Conservation (phyloP, 768 basidiomycete species). For the Boletus sensibilis region DNA sequence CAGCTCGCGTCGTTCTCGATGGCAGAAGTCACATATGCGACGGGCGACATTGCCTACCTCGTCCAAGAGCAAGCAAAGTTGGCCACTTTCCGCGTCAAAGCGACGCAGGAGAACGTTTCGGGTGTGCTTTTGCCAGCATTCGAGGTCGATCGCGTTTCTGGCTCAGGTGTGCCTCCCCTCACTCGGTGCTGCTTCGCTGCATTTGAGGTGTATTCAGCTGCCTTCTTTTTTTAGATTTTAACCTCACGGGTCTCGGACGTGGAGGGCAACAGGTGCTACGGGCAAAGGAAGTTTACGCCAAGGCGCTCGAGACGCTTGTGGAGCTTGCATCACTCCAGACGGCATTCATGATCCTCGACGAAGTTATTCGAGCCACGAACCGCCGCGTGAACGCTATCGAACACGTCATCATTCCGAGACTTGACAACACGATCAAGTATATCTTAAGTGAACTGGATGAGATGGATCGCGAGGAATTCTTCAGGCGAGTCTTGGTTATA, state of each 20-base stretch:
- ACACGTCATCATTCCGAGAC: constrained; percentile 90
- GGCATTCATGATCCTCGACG: constrained; percentile 97
- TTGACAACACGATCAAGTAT: constrained; percentile 98
- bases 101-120: constrained; percentile 96
- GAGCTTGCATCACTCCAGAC: constrained; percentile 97
- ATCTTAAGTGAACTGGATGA: constrained; percentile 97
- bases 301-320: constrained; percentile 95
- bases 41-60: constrained; percentile 95
- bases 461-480: constrained; percentile 96
- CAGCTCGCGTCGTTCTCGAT: constrained; percentile 98
- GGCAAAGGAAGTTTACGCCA: constrained; percentile 96
- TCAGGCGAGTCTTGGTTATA: constrained; percentile 52
- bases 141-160: constrained; percentile 82
- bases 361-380: constrained; percentile 99
- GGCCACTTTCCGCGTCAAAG: constrained; percentile 89
- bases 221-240: constrained; percentile 67
- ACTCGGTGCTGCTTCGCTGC: neutral
- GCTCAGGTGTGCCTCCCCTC: constrained; percentile 58
- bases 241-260: constrained; percentile 92
- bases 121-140: constrained; percentile 96
- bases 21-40: constrained; percentile 97
- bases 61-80: constrained; percentile 94
- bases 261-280: constrained; percentile 95
- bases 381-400: constrained; percentile 98
- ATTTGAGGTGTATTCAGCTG: neutral